Evolutionary conservation across 192 early-diverging fungal species (phyloP).

Genomic region (Backusella tuberculispora): DNA sequence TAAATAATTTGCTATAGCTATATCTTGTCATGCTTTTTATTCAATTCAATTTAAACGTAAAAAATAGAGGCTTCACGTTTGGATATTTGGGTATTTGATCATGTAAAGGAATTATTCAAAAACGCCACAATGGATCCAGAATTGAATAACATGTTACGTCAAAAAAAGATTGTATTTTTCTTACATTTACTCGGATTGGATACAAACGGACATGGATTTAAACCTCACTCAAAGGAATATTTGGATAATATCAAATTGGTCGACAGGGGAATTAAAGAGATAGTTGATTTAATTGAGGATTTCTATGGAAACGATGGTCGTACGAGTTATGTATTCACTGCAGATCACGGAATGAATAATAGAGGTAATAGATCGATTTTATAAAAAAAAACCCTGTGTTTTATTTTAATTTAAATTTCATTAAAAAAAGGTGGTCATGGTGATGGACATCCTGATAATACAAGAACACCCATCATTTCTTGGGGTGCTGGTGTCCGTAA

Average conservation of each 20-base stretch:
- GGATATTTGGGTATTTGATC: constrained; percentile 93
- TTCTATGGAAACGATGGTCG: constrained; percentile 82
- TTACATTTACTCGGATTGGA: constrained; percentile 95
- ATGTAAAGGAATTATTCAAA: constrained; percentile 74
- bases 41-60: not conserved
- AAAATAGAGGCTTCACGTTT: constrained; percentile 75
- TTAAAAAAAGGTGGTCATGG: constrained; percentile 75
- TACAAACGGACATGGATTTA: constrained; percentile 90
- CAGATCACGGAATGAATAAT: constrained; percentile 97
- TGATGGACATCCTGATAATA: constrained; percentile 95
- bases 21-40: not conserved
- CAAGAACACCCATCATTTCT: constrained; percentile 89
- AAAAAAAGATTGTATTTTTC: constrained; percentile 88
- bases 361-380: constrained; percentile 59
- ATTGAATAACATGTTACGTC: constrained; percentile 62
- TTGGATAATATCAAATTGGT: constrained; percentile 84
- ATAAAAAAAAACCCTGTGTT: too few relatives aligned
- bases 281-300: constrained; percentile 70
- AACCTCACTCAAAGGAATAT: constrained; percentile 87
- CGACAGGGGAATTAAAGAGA: constrained; percentile 72
- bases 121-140: constrained; percentile 46
- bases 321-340: constrained; percentile 91
- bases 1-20: constrained; percentile 31
- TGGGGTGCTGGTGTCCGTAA: constrained; percentile 92
- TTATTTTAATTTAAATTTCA: not conserved